phyloP scores from a whole-genome alignment of 352 stramenopile genomes.

The Nothophytophthora sp. region DNA sequence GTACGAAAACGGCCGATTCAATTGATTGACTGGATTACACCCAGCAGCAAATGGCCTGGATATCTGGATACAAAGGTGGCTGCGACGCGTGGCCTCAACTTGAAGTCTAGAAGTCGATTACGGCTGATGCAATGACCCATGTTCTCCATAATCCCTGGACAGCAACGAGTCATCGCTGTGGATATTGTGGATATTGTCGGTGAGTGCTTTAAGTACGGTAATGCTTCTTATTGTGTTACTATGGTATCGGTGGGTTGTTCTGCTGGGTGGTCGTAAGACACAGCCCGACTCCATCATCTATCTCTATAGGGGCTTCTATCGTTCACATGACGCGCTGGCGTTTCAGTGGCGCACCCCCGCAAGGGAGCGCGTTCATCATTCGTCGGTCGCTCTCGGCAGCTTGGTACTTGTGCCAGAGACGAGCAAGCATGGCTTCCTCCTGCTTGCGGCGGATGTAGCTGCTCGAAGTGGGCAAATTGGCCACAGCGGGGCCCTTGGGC shows the following conservation, averaged over 20 bases:
- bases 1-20: too few species aligned
- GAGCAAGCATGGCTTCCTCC: conserved; percentile 32
- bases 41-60: too few species aligned
- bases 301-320: conserved; percentile 12
- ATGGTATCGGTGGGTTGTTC: conserved; percentile 5
- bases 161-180: too few species aligned
- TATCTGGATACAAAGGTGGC: too few species aligned
- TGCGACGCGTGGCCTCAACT: too few species aligned
- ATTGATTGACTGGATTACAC: too few species aligned
- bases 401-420: conserved; percentile 23
- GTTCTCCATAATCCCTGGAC: too few species aligned
- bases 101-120: too few species aligned
- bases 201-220: conserved; percentile 33
- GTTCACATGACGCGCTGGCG: conserved; percentile 37
- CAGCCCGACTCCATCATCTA: neutral
- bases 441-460: conserved; percentile 45
- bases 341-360: conserved; percentile 16
- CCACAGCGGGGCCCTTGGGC: conserved; percentile 8
- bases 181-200: too few species aligned
- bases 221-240: too few species aligned
- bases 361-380: conserved; percentile 6
- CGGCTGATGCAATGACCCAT: too few species aligned
- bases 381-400: conserved; percentile 19
- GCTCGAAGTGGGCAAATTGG: conserved; percentile 23
- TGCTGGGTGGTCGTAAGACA: conserved; percentile 2